Evolutionary conservation across 139 green algal species (phyloP), one percentile per base, ranked within the genome.

Genomic region (Klebsormidium nitens): DNA sequence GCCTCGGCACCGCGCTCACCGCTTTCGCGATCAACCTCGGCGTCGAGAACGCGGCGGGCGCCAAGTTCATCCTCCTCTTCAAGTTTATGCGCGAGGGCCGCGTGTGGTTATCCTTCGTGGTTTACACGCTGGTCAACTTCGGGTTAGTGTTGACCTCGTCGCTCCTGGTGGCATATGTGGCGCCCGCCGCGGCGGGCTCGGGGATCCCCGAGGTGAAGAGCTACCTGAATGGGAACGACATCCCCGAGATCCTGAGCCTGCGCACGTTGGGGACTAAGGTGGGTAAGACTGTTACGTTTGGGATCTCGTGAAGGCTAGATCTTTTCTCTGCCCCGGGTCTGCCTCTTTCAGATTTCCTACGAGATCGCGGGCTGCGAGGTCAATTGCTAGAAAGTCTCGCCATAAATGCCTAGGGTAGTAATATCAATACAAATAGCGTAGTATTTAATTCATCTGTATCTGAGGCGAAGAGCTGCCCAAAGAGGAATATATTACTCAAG

Each of bases 141-240:
- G 44, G 66, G 1, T 75, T 92, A 29, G 83, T 89, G 47, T 35
- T 78, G 11, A 66, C 28, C 11, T 74, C 72, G 0, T 78, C 82
- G n/a, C 63, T 50, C 6, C 11, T 91, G 2, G 86, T 78, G 1
- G 29, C 79, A 8, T 84, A 79, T 32, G 65, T 86, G 8, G 88
- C 76, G 2, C 72, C 57, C 35, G 57, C 32, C 19, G 89, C 87
- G 38, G 87, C 86, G 32, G 89, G 89, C 0, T 86, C 74, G 29
- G 89, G 89, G 46, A 93, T 95, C 32, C 72, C 89, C 0, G 86
- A 93, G 17, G 87, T 94, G 32, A 95, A 91, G 80, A 82, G 82
- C 0, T 95, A 90, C 63, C 76, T 95, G 11, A 95, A 95, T 64
- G 89, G 89, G 40, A 79, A 93, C 2, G 81, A 95, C 64, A 71